Base-by-base conservation (phyloP, 805 yeast species). In the Priceomyces castillae region DNA sequence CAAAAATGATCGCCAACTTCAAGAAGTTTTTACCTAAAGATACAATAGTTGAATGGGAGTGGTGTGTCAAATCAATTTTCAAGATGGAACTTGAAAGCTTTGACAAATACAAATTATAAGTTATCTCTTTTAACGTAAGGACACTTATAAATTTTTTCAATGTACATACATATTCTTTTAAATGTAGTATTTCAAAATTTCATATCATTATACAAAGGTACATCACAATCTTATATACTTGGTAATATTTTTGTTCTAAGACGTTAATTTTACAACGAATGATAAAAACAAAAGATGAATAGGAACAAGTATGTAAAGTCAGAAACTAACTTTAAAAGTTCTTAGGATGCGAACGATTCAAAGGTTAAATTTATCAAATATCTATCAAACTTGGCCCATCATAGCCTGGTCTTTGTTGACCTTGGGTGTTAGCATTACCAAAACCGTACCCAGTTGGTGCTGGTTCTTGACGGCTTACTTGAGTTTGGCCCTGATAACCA, bases 391-490 rank as follows among this genome's bases (percentile, higher is more conserved):
- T 71, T 7, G 74, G 75, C 25, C 73, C 74, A 46, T 68, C 74
- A 19, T 52, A 46, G 31, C 52, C 54, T 17, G 53, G 53, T 41
- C 59, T 57, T 40, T 59, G 63, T 48, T 62, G 64, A 28, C 56
- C 53, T 19, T 58, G 64, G 23, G 63, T 65, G 49, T 82, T 62
- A 16, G 69, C 88, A 53, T 90, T 90, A 39, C 97, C 97, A 65
- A 90, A 90, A 1, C 98, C 98, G 59, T 81, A 90, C 2, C 98
- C 98, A 1, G 98, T 90, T 57, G 86, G 83, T 2, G 94, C 82
- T 4, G 96, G 90, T 39, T 84, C 80, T 34, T 45, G 56, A 31
- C 50, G 56, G 40, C 45, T 52, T 22, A 51, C 62, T 33, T 49
- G 56, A 41, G 48, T 41, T 46, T 53, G 59, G 4, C 44, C 53